Base-by-base conservation (phyloP, 2,329 filamentous ascomycete genomes). In the Lizonia empirigonia region DNA sequence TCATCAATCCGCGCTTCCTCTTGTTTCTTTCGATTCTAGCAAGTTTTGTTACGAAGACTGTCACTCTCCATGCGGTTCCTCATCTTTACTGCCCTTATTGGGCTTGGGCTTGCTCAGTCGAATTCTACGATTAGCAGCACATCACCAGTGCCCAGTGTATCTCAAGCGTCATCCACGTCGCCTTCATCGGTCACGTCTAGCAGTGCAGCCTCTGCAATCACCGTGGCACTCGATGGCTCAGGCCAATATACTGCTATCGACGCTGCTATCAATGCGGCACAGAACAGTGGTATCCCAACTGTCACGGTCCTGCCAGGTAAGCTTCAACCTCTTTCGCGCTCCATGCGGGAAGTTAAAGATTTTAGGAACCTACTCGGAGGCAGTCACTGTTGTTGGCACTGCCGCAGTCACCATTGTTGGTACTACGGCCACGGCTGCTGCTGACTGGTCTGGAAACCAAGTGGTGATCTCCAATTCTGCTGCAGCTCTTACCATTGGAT, bases 161-260 rank as follows among this genome's bases (percentile, higher is more conserved):
- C 51, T 34, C 46, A 50, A 18, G 27, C 45, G 15, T 47, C 56
- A 2, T 22, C 42, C 13, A 50, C 54, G 13, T 22, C 32, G n/a
- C 20, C 41, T 6, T 57, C 26, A 3, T 39, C 51, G 4, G 12
- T 40, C n/a, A 45, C 47, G 10, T 26, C 5, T 18, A 46, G 41
- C 20, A 46, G 50, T n/a, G 8, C 39, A 5, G 44, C 16, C 24
- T 32, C 69, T 15, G 71, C 68, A 7, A 69, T 80, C 24, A 78
- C 76, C 1, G 78, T 80, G 40, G 76, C 77, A 13, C 50, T 69
- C 1, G 76, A 78, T 55, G 75, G 75, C 23, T 74, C 68, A 18
- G 77, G 73, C 16, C 74, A 78, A 38, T 80, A 75, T 48, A 77
- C 76, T 13, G 75, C 70, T 9, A 78, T 80, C 58, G 72, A 71